Evolutionary conservation across 805 yeast genomes (phyloP), one percentile per base, ranked within the genome.

Genomic region (Candida tallmaniae): DNA sequence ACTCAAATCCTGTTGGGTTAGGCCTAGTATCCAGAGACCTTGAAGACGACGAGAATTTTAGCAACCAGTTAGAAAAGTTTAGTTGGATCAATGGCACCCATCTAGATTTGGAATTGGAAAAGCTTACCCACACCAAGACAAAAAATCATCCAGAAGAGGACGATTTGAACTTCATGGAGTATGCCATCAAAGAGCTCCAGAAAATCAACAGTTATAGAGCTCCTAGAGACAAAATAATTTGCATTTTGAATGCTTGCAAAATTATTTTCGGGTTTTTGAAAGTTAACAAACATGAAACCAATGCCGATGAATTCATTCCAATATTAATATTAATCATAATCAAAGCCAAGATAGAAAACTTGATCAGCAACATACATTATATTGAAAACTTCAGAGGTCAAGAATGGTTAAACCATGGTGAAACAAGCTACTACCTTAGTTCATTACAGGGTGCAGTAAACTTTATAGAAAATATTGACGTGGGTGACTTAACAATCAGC

Each of bases 231-330:
- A 93, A 93, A 52, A 78, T 87, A 42, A 86, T 93, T 24, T 93
- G 97, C 54, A 70, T 93, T 3, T 68, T 93, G 42, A 94, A 93
- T 59, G 79, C 93, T 34, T 90, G 97, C 52, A 90, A 90, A 57
- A 89, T 93, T 14, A 81, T 94, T 5, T 89, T 88, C 65, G 94
- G 95, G 8, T 69, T 86, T 38, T 73, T 94, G 30, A 78, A 88
- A 42, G 84, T 79, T 40, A 70, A 78, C 35, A 83, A 78, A 39
- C 64, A 68, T 32, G 90, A 84, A 46, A 63, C 72, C 6, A 89
- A 88, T 46, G 99, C 99, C 0, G 99, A 93, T 59, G 77, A 84
- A 24, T 93, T 93, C 57, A 73, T 93, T n/a, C 98, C 99, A 0
- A 55, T 90, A 27, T 63, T 93, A 34, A 87, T 93, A 17, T 81